Conservation (phyloP, 2,329 filamentous ascomycete species). For the Didymella segeticola region DNA sequence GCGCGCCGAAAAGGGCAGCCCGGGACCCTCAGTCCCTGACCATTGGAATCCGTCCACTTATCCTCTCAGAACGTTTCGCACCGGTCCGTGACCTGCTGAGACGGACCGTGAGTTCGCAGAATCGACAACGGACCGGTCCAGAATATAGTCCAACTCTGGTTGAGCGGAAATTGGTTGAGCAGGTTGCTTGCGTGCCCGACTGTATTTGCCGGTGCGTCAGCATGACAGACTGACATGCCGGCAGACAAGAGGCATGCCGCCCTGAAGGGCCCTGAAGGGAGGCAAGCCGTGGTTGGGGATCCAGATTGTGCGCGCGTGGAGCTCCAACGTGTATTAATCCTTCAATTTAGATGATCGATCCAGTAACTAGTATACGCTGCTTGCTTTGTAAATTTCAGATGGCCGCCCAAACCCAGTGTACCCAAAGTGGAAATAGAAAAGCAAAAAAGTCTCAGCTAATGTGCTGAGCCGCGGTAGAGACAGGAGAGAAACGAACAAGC, state of each 20-base stretch:
- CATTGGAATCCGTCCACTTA: constrained; percentile 9
- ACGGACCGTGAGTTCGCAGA: constrained; percentile 13
- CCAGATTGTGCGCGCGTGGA: constrained; percentile 5
- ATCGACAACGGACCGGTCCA: constrained; percentile 19
- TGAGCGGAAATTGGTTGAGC: constrained; percentile 12
- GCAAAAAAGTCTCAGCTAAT: neutral
- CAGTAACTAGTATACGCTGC: constrained; percentile 22
- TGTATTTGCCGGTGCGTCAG: neutral
- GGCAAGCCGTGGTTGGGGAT: constrained; percentile 7
- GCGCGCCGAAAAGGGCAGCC: constrained; percentile 9
- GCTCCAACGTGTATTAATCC: constrained; percentile 16
- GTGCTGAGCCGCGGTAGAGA: constrained; percentile 20
- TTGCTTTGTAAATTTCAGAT: constrained; percentile 26
- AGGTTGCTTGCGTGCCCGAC: constrained; percentile 1
- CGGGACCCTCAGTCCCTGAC: too few relatives aligned
- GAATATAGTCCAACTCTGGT: constrained; percentile 12
- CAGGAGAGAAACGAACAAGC: constrained; percentile 20
- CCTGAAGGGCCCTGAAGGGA: constrained; percentile 9
- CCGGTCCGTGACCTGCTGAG: constrained; percentile 13
- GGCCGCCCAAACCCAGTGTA: constrained; percentile 27
- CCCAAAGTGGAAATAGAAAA: constrained; percentile 14
- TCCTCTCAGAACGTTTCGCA: constrained; percentile 9
- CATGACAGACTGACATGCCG: constrained; percentile 4
- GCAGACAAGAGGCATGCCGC: neutral
- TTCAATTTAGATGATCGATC: constrained; percentile 19